phyloP scores from a whole-genome alignment of 106 monocot genomes.

The Posidonia australis region DNA sequence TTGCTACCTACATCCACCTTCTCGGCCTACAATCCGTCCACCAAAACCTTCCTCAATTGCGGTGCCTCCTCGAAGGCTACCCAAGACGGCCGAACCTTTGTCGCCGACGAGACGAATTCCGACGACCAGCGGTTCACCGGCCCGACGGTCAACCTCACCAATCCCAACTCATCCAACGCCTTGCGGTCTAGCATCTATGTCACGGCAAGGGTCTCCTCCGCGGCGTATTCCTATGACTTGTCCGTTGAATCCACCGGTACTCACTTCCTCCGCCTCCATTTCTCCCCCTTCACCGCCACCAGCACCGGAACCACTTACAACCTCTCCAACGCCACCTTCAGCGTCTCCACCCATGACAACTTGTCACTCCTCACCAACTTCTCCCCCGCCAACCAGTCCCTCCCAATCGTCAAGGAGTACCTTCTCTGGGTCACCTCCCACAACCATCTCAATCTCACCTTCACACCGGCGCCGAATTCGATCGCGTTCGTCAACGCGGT shows the following conservation, averaged over 20 bases:
- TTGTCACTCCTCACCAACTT: slow-evolving; percentile 2
- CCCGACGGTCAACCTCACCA: neutral
- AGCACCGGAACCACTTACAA: neutral
- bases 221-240: slow-evolving; percentile 8
- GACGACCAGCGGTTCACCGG: neutral
- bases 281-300: slow-evolving; percentile 7
- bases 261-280: slow-evolving; percentile 26
- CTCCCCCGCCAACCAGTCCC: neutral
- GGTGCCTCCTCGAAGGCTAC: neutral
- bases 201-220: slow-evolving; percentile 13
- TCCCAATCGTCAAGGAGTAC: slow-evolving; percentile 16
- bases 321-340: slow-evolving; percentile 7
- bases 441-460: neutral
- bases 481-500: slow-evolving; percentile 15
- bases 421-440: neutral
- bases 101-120: neutral
- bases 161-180: neutral
- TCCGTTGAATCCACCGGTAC: neutral
- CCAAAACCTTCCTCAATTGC: slow-evolving; percentile 9
- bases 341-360: slow-evolving; percentile 3
- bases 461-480: neutral
- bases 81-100: slow-evolving; percentile 1
- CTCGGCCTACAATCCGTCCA: too few species aligned
- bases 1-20: too few species aligned
- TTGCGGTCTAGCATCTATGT: neutral